Conservation (phyloP, 805 yeast species). For the Saccharomycopsis oosterbeekiorum region DNA sequence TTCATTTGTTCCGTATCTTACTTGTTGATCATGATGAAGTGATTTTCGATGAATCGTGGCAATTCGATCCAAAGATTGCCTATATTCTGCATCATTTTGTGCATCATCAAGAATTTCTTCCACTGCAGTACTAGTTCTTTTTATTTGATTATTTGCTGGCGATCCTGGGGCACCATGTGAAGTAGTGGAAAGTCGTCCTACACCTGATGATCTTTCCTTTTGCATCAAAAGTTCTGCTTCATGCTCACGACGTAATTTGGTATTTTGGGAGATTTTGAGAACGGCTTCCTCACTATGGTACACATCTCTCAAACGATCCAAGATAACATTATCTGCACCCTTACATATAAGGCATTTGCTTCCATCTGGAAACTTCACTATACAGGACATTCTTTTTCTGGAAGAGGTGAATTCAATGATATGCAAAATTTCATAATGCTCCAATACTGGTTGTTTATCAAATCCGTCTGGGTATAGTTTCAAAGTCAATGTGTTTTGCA, state of each 20-base stretch:
- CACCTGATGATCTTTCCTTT: slow-evolving; percentile 27
- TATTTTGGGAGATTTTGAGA: slow-evolving; percentile 46
- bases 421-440: slow-evolving; percentile 67
- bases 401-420: slow-evolving; percentile 77
- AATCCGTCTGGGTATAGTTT: slow-evolving; percentile 81
- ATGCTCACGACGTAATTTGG: slow-evolving; percentile 54
- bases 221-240: slow-evolving; percentile 72
- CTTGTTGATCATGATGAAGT: slow-evolving; percentile 46
- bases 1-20: slow-evolving; percentile 37
- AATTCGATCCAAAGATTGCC: slow-evolving; percentile 34
- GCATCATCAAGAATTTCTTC: slow-evolving; percentile 38
- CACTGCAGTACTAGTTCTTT: background rate
- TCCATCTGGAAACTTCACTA: slow-evolving; percentile 67
- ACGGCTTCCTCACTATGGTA: slow-evolving; percentile 55
- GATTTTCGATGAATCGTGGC: slow-evolving; percentile 46
- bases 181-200: background rate
- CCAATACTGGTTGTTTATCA: slow-evolving; percentile 50
- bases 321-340: slow-evolving; percentile 89
- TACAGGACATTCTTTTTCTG: slow-evolving; percentile 91
- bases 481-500: slow-evolving; percentile 48
- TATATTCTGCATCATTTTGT: slow-evolving; percentile 25
- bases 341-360: slow-evolving; percentile 74
- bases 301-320: slow-evolving; percentile 56
- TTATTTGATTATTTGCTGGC: background rate
- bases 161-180: background rate